phyloP scores from a whole-genome alignment of 345 rosid species.

The Populus alba region DNA sequence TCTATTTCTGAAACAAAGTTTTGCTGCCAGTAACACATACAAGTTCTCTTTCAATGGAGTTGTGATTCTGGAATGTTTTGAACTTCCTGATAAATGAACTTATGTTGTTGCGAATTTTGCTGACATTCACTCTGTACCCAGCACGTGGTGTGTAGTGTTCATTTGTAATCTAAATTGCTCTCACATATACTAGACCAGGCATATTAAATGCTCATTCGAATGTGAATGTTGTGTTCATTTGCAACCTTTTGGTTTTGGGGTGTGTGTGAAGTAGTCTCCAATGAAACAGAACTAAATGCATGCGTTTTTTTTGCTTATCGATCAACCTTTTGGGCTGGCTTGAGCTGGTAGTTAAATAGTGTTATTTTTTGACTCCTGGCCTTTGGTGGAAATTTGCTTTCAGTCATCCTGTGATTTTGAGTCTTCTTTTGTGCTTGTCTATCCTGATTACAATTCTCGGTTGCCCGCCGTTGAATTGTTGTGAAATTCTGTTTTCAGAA shows the following conservation, averaged over 20 bases:
- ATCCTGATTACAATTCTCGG: background rate
- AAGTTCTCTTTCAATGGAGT: background rate
- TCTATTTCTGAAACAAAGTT: background rate
- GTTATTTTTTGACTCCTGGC: background rate
- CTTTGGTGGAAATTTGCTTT: background rate
- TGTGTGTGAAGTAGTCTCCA: background rate
- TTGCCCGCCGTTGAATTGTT: background rate
- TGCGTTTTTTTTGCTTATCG: background rate
- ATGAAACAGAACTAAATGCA: background rate
- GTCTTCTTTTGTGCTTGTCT: constrained; percentile 4
- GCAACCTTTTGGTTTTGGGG: background rate
- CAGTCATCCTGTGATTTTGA: background rate
- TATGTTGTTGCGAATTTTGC: background rate
- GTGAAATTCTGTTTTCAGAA: background rate
- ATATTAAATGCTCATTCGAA: background rate
- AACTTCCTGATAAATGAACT: background rate
- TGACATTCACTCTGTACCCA: background rate
- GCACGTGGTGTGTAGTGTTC: background rate
- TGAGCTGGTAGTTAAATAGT: background rate
- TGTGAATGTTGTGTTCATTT: background rate
- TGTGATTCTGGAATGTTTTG: background rate
- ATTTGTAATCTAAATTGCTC: background rate
- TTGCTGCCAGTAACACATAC: background rate
- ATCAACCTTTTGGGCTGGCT: background rate
- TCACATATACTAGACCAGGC: background rate